Percentiles rank a stretch among this genome's conserved stretches.
Evolutionary conservation across 1,284 basidiomycete species (phyloP).

Genomic region (Cryptococcus hybrid): DNA sequence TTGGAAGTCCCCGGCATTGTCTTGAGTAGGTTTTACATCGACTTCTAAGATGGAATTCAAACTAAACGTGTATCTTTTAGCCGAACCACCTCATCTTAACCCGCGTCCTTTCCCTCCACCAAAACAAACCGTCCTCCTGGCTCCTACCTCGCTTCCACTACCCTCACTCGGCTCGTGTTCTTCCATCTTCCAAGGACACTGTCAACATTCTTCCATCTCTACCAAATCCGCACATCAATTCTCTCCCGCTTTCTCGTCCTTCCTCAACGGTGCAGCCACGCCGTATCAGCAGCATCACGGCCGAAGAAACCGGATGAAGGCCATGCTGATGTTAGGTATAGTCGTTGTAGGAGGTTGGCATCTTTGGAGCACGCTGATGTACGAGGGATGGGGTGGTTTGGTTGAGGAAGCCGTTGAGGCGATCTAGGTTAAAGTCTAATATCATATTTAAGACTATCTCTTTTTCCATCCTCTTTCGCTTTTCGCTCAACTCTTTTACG

Average conservation of each 20-base stretch:
- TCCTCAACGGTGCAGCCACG: background rate
- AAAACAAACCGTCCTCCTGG: slow-evolving; percentile 26
- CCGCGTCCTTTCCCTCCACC: slow-evolving; percentile 17
- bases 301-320: slow-evolving; percentile 5
- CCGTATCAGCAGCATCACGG: background rate
- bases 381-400: slow-evolving; percentile 1
- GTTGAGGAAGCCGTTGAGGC: slow-evolving; percentile 10
- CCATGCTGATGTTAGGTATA: slow-evolving; percentile 7
- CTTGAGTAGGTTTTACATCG: slow-evolving; percentile 16
- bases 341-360: slow-evolving; percentile 15
- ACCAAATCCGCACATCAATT: slow-evolving; percentile 2
- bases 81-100: slow-evolving; percentile 16
- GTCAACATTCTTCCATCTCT: background rate
- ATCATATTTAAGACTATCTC: background rate
- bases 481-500: background rate
- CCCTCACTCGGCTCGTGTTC: background rate
- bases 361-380: slow-evolving; percentile 11
- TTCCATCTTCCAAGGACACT: background rate
- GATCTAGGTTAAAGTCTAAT: background rate
- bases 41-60: background rate
- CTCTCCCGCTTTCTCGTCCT: slow-evolving; percentile 10
- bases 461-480: background rate
- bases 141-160: slow-evolving; percentile 17
- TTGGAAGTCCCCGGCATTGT: slow-evolving; percentile 25
- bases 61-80: background rate